These are phyloP conservation scores for Aspergillus sp. DNA, from an alignment of 2,329 filamentous ascomycete species.

Conservation along the genomic window DNA sequence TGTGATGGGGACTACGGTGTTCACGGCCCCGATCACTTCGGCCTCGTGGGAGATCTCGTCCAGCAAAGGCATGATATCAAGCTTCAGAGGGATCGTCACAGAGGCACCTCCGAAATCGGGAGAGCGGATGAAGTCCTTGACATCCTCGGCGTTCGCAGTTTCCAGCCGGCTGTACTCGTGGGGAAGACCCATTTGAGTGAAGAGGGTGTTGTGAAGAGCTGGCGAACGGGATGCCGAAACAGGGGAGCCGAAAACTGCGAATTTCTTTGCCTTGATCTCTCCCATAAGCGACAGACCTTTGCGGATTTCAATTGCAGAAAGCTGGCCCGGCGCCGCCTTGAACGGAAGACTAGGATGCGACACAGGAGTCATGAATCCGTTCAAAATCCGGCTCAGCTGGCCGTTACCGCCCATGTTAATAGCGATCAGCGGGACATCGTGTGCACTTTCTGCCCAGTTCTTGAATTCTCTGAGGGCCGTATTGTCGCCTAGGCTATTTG, in stretches of 20 bases:
- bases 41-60: constrained; percentile 74
- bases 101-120: constrained; percentile 83
- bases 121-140: constrained; percentile 57
- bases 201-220: constrained; percentile 79
- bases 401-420: constrained; percentile 90
- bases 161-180: constrained; percentile 72
- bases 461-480: constrained; percentile 77
- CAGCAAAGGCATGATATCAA: constrained; percentile 72
- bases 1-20: constrained; percentile 68
- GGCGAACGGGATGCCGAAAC: constrained; percentile 77
- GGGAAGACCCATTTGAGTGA: constrained; percentile 65
- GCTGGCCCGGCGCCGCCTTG: constrained; percentile 86
- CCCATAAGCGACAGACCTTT: constrained; percentile 69
- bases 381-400: constrained; percentile 82
- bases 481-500: constrained; percentile 71
- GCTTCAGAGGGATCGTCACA: constrained; percentile 90
- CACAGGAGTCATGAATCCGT: constrained; percentile 89
- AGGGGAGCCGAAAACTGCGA: constrained; percentile 82
- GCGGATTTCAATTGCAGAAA: constrained; percentile 83
- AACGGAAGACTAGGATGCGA: constrained; percentile 82
- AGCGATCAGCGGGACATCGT: constrained; percentile 77
- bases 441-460: constrained; percentile 59
- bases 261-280: constrained; percentile 63
- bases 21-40: constrained; percentile 78
- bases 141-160: constrained; percentile 54